phyloP scores from a whole-genome alignment of 192 early-diverging fungal species.

The Coemansia sp. region DNA sequence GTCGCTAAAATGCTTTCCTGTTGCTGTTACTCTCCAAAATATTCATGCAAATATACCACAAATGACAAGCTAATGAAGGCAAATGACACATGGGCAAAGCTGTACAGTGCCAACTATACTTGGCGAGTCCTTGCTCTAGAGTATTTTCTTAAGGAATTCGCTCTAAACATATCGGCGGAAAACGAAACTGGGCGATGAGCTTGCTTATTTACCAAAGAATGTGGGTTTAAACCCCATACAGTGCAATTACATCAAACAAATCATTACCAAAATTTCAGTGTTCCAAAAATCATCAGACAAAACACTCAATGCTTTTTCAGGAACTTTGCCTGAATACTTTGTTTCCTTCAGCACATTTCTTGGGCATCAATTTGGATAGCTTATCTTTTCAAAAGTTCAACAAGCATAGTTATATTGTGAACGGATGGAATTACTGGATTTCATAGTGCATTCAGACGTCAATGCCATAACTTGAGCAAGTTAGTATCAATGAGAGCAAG shows the following conservation, averaged over 20 bases:
- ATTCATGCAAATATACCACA: neutral
- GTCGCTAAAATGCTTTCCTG: constrained; percentile 3
- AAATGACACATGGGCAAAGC: neutral
- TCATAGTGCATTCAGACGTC: neutral
- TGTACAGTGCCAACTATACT: neutral
- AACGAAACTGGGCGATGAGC: neutral
- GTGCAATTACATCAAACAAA: neutral
- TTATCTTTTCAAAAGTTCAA: neutral
- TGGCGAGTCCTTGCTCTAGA: neutral
- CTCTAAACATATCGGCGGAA: neutral
- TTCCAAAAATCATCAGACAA: neutral
- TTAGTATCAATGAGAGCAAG: neutral
- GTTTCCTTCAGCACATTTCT: neutral
- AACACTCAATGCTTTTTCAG: neutral
- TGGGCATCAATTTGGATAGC: neutral
- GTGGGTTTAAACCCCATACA: neutral
- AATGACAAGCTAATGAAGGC: neutral
- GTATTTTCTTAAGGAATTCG: neutral
- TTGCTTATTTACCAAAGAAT: neutral
- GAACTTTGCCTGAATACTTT: neutral
- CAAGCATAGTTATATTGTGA: fast-evolving
- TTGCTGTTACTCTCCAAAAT: neutral
- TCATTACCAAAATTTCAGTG: neutral
- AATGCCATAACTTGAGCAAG: neutral
- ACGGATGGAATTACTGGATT: neutral